phyloP scores from a whole-genome alignment of 2,329 filamentous ascomycete genomes.

The Epichloe uncinata region DNA sequence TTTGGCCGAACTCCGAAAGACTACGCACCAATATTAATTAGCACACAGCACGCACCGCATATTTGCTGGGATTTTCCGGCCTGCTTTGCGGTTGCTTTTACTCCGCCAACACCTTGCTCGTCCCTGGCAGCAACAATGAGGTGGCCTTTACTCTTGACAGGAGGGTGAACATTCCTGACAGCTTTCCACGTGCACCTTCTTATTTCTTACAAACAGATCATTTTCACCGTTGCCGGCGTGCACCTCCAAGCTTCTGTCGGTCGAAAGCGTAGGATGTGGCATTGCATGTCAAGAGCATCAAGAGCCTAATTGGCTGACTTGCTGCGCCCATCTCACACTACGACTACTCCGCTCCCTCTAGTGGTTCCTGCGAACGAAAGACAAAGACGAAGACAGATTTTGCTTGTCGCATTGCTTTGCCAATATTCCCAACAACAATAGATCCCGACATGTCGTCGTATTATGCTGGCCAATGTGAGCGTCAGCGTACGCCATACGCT shows the following conservation, averaged over 20 bases:
- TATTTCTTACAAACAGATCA: constrained; percentile 2
- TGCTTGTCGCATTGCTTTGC: background rate
- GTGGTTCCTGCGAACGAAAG: background rate
- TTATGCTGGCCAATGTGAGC: constrained; percentile 7
- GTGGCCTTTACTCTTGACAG: constrained; percentile 17
- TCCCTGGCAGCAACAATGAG: constrained; percentile 14
- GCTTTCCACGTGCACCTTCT: constrained; percentile 8
- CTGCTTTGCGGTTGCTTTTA: background rate
- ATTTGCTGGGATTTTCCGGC: background rate
- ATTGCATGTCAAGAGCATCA: background rate
- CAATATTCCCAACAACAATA: constrained; percentile 9
- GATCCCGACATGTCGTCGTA: constrained; percentile 15
- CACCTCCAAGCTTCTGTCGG: background rate
- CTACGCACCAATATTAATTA: background rate
- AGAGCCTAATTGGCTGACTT: constrained; percentile 2
- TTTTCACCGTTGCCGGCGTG: background rate
- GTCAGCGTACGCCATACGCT: constrained; percentile 3
- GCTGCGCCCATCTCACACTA: background rate
- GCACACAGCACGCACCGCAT: too few species aligned
- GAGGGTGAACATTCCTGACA: constrained; percentile 10
- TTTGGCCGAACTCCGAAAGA: constrained; percentile 14
- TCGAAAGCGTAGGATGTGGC: constrained; percentile 3
- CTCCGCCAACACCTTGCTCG: constrained; percentile 2
- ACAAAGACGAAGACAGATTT: background rate
- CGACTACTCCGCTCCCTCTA: background rate